Percentiles rank a stretch among this genome's conserved stretches.
phyloP scores from a whole-genome alignment of 495 filamentous ascomycete genomes.

The Sordaria brevicollis region DNA sequence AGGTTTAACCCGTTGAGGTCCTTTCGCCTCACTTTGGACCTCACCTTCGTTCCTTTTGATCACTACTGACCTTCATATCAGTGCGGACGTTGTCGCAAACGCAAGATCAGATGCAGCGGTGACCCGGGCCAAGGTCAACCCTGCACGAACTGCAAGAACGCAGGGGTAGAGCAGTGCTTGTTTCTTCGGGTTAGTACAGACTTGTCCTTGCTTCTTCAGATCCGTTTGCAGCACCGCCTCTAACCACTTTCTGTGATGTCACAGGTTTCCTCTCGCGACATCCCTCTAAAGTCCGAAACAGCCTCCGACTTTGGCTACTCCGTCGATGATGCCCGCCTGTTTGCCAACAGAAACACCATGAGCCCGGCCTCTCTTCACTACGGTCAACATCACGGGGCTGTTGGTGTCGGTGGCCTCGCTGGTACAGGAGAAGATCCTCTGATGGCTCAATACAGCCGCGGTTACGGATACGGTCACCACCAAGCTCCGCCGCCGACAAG shows the following conservation, averaged over 20 bases:
- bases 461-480: not conserved
- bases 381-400: not conserved
- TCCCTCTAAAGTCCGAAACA: conserved; percentile 27
- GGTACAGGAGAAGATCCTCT: not conserved
- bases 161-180: conserved; percentile 59
- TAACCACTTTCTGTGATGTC: conserved; percentile 12
- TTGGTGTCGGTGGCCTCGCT: not conserved
- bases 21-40: not conserved
- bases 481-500: not conserved
- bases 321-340: conserved; percentile 27
- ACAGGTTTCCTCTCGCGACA: conserved; percentile 40
- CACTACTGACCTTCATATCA: conserved; percentile 25
- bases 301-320: conserved; percentile 27
- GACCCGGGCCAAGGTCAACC: conserved; percentile 65
- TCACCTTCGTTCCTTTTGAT: not conserved
- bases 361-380: not conserved
- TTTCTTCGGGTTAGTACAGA: conserved; percentile 58
- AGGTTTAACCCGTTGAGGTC: conserved; percentile 21
- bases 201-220: conserved; percentile 2
- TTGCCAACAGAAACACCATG: conserved; percentile 20
- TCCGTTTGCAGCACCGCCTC: not conserved
- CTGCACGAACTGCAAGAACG: conserved; percentile 73
- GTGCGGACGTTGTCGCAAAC: conserved; percentile 84
- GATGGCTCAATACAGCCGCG: not conserved
- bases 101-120: conserved; percentile 95